These are phyloP conservation scores for Parathielavia hyrcaniae DNA, from an alignment of 495 filamentous ascomycete genomes.

Conservation along the genomic window DNA sequence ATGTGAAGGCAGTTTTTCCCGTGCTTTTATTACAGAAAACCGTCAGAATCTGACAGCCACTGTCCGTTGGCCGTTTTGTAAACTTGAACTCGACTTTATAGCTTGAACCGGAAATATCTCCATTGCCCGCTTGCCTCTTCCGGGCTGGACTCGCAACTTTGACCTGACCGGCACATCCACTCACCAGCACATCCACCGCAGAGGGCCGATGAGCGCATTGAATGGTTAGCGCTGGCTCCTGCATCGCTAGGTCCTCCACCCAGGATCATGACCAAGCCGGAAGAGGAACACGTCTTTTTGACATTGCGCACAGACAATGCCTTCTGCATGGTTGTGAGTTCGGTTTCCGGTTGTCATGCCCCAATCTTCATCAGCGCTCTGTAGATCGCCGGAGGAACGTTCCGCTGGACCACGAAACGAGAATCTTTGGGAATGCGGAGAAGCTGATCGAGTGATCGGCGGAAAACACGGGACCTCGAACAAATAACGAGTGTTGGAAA, in stretches of 20 bases:
- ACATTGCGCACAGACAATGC: constrained; percentile 23
- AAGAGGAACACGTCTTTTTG: constrained; percentile 13
- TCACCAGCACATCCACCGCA: neutral
- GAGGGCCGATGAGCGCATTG: neutral
- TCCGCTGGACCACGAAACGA: too few species aligned
- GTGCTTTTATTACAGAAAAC: too few species aligned
- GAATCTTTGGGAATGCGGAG: neutral
- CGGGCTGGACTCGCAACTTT: too few species aligned
- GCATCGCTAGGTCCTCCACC: constrained; percentile 13
- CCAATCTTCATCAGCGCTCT: too few species aligned
- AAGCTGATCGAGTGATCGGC: neutral
- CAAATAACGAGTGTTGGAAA: too few species aligned
- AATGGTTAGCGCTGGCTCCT: constrained; percentile 5
- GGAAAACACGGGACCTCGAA: neutral
- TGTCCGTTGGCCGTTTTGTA: neutral
- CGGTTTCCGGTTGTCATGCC: neutral
- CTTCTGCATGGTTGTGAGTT: neutral
- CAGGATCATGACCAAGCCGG: constrained; percentile 6
- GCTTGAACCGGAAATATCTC: too few species aligned
- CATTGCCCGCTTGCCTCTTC: too few species aligned
- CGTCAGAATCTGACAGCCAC: too few species aligned
- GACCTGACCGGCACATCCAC: neutral
- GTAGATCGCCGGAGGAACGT: too few species aligned
- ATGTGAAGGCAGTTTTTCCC: too few species aligned
- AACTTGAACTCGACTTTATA: neutral